phyloP scores from a whole-genome alignment of 163 green algal species.

The Scenedesmus sp. region DNA sequence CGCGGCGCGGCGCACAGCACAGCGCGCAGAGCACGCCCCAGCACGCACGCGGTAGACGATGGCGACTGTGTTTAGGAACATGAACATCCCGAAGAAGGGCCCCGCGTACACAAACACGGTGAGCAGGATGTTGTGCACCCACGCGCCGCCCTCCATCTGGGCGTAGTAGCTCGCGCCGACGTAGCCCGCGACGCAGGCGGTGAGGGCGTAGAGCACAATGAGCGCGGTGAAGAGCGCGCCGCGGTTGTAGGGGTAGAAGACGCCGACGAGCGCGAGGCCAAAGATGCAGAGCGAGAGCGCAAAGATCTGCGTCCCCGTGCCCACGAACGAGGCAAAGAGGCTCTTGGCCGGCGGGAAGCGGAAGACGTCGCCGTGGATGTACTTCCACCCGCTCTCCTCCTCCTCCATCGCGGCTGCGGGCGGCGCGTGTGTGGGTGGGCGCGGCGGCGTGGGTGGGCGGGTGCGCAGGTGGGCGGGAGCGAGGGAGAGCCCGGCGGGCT shows the following conservation, averaged over 20 bases:
- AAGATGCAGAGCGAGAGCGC: conserved; percentile 88
- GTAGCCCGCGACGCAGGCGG: conserved; percentile 90
- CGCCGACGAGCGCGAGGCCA: conserved; percentile 82
- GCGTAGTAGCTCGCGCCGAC: conserved; percentile 79
- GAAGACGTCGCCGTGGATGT: conserved; percentile 88
- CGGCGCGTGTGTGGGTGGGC: too few relatives aligned
- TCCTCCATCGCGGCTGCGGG: conserved; percentile 60
- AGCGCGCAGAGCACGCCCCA: too few relatives aligned
- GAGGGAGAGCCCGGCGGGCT: too few relatives aligned
- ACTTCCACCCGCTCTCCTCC: conserved; percentile 95
- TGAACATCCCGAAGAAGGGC: conserved; percentile 84
- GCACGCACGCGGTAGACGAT: conserved; percentile 81
- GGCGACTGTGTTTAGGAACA: conserved; percentile 92
- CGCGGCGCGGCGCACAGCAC: not conserved
- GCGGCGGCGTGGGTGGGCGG: too few relatives aligned
- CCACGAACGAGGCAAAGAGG: conserved; percentile 83
- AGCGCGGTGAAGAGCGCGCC: conserved; percentile 88
- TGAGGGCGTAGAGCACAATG: conserved; percentile 95
- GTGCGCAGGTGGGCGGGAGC: too few relatives aligned
- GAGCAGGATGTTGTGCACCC: conserved; percentile 86
- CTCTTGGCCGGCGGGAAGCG: conserved; percentile 77
- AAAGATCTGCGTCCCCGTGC: conserved; percentile 81
- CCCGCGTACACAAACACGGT: conserved; percentile 83
- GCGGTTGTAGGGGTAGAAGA: conserved; percentile 98
- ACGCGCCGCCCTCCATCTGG: conserved; percentile 78